Evolutionary conservation across 345 rosid genomes (phyloP), one percentile per base, ranked within the genome.

Genomic region (Abelmoschus esculentus): DNA sequence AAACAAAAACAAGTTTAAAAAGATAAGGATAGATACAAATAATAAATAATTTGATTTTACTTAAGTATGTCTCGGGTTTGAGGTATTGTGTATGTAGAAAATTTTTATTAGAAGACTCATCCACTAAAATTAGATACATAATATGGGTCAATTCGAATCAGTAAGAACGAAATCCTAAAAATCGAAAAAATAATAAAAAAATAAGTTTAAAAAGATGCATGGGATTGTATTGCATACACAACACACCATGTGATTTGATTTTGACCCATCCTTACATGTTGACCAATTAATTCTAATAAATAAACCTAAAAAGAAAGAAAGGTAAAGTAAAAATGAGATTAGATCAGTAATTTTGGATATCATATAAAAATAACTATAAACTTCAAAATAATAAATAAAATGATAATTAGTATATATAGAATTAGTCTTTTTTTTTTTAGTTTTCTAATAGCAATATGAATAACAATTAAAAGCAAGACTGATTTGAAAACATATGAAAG

Each of bases 211-310:
- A 18, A 74, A 77, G 80, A 56, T 73, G 70, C 79, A 22, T 57
- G 10, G 1, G 26, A 22, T 22, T 22, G 76, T 61, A 50, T 70
- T 42, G 49, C 74, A 62, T 57, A 22, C 53, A 63, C 66, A 80
- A 74, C 83, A 84, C 50, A 61, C 76, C 85, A 81, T 84, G 85
- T 84, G 87, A 69, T 80, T 59, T 75, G 72, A 79, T 79, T 77
- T 83, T 75, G 81, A 83, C 82, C 61, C 78, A 67, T 72, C 71
- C 62, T 5, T 46, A 58, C 70, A 1, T 58, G 28, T 77, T 83
- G 81, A 77, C 84, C 75, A 65, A 68, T 75, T 22, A 75, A 68
- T 57, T 73, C 65, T 70, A 46, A 10, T 38, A 40, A 7, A 40
- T 40, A 40, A 1, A 40, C 7, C 11, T 40, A 61, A 34, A 22